Evolutionary conservation across 2,329 filamentous ascomycete genomes (phyloP), one percentile per base, ranked within the genome.

Genomic region (Colletotrichum melonis): DNA sequence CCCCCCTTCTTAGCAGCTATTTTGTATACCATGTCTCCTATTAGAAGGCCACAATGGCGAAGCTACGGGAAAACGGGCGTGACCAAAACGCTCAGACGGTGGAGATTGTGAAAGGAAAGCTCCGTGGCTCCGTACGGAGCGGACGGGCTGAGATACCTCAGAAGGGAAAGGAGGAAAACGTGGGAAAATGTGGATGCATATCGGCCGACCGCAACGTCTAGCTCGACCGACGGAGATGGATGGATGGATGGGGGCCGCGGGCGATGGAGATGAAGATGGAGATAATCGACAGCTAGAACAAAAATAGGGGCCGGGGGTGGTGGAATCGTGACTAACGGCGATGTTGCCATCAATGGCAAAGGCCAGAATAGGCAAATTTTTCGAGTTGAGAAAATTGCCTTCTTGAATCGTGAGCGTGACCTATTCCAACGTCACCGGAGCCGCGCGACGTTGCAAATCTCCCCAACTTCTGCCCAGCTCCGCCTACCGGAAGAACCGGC

Each of bases 81-180:
- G 19, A 19, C 66, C 46, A 24, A 35, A 11, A 24, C 66, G 69
- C 66, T 72, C 69, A 69, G 69, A 72, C 59, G 57, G 69, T 72
- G 69, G 66, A 64, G 66, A 72, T 69, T 72, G 54, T 72, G 65
- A 72, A 72, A 64, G 69, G 22, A 58, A 16, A 42, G 35, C 46
- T 7, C 63, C 63, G 26, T 24, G 11, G 52, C 26, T 49, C 42
- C 42, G 42, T 49, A 49, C 42, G 42, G 42, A 49, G 42, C 42
- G 42, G 42, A 19, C 35, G 52, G 62, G 54, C 24, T 55, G 35
- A 30, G 14, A 19, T 9, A 42, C 5, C 38, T 42, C 14, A 42
- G 38, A 42, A 42, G 32, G 22, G 57, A 19, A 35, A 24, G 38
- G 58, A 19, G 42, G 42, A 65, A 32, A 64, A 55, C 46, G 57